A percentile compares a stretch with the other conserved stretches of the same genome.
Conservation (phyloP, 176 grass and related monocot genomes). For the Oryza meridionalis region DNA sequence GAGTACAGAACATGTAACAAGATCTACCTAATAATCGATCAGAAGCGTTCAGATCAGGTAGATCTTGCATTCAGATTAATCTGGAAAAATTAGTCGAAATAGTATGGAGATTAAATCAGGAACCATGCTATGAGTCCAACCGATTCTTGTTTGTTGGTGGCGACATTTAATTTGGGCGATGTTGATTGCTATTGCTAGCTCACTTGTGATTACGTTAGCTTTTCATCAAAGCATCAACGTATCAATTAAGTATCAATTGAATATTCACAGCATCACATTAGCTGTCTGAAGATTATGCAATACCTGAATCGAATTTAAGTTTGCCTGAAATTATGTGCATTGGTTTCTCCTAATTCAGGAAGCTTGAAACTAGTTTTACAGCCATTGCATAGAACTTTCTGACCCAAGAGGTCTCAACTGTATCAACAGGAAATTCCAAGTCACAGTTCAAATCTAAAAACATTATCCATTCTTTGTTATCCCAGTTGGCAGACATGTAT, state of each 20-base stretch:
- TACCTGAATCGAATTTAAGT: not conserved
- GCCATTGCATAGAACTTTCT: not conserved
- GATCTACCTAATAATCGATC: not conserved
- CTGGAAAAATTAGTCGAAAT: not conserved
- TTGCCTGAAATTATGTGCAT: not conserved
- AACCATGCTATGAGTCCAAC: conserved; percentile 12
- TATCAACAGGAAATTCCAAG: not conserved
- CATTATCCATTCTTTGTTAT: not conserved
- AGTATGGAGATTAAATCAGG: not conserved
- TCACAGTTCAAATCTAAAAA: not conserved
- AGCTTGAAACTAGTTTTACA: not conserved
- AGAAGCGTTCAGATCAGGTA: conserved; percentile 5
- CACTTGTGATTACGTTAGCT: conserved; percentile 20
- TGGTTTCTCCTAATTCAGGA: not conserved
- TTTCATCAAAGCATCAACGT: conserved; percentile 5
- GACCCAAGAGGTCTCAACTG: not conserved
- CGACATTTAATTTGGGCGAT: conserved; percentile 45
- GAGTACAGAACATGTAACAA: not conserved
- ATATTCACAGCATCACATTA: not conserved
- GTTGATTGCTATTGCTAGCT: not conserved
- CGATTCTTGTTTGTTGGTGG: conserved; percentile 44
- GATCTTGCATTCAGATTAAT: conserved; percentile 16
- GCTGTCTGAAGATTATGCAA: not conserved
- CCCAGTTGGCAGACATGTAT: not conserved
- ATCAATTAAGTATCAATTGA: not conserved